These are phyloP conservation scores for Lactifluus subvellereus DNA, from an alignment of 768 basidiomycete genomes.

Conservation along the genomic window DNA sequence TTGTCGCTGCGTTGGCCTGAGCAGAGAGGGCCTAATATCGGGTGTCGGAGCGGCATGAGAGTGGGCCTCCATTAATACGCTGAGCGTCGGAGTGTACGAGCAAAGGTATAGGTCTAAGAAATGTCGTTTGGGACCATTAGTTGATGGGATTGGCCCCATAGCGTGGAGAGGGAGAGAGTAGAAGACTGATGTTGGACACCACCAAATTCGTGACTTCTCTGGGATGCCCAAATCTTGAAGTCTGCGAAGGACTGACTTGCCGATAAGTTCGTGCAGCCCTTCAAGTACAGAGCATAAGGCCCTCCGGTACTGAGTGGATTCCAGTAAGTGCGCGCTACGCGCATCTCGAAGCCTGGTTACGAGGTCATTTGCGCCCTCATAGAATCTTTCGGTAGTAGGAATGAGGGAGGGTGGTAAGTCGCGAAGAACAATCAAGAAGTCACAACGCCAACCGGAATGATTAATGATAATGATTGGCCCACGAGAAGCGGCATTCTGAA, in stretches of 20 bases:
- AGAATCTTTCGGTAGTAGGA: not conserved
- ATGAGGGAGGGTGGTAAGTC: not conserved
- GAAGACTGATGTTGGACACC: too few species aligned
- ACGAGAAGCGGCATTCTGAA: not conserved
- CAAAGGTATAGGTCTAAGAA: conserved; percentile 14
- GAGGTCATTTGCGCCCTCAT: too few species aligned
- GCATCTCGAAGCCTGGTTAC: too few species aligned
- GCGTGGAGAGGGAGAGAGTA: conserved; percentile 2
- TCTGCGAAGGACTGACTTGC: too few species aligned
- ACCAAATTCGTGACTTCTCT: too few species aligned
- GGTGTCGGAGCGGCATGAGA: not conserved
- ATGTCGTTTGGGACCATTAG: not conserved
- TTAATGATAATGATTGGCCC: conserved; percentile 9
- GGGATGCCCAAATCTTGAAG: too few species aligned
- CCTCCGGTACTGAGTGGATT: too few species aligned
- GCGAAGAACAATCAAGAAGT: conserved; percentile 1
- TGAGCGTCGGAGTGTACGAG: conserved; percentile 17
- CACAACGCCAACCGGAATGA: not conserved
- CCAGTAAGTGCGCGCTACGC: too few species aligned
- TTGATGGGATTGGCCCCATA: conserved; percentile 7
- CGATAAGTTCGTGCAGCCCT: too few species aligned
- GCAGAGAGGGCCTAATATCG: not conserved
- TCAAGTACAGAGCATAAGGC: too few species aligned
- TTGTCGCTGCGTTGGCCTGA: not conserved
- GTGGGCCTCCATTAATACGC: not conserved